A percentile compares a stretch with the other conserved stretches of the same genome.
Evolutionary conservation across 2,329 filamentous ascomycete species (phyloP).

Genomic region (Zymoseptoria ardabiliae): DNA sequence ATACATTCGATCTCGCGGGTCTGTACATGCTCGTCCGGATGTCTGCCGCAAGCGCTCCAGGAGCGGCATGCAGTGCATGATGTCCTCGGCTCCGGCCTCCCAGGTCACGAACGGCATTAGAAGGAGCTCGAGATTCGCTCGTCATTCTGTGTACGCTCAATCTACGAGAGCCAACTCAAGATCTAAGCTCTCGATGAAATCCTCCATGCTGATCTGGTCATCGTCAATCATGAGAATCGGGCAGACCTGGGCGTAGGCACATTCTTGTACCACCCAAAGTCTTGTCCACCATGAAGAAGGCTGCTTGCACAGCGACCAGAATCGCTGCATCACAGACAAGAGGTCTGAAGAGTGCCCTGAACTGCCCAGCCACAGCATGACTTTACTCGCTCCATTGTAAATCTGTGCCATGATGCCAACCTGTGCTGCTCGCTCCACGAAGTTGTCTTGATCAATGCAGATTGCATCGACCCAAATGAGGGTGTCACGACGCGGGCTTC

Average conservation of each 20-base stretch:
- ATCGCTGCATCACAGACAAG: too few relatives aligned
- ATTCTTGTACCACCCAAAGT: conserved; percentile 8
- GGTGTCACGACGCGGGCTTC: too few relatives aligned
- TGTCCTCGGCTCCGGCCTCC: neutral
- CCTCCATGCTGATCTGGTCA: neutral
- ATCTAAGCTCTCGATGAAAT: neutral
- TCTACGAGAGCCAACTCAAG: too few relatives aligned
- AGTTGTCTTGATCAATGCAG: conserved; percentile 13
- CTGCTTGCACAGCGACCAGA: conserved; percentile 1
- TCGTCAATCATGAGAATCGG: neutral
- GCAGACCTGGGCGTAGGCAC: conserved; percentile 1
- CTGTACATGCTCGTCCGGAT: neutral
- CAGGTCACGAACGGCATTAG: neutral
- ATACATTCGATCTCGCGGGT: neutral
- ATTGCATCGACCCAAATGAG: conserved; percentile 12
- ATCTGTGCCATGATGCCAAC: conserved; percentile 13
- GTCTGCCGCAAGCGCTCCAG: neutral
- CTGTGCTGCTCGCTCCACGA: conserved; percentile 7
- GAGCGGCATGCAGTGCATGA: neutral
- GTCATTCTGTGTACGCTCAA: too few relatives aligned
- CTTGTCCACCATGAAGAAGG: neutral
- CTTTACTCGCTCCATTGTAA: conserved; percentile 4
- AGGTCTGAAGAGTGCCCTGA: too few relatives aligned
- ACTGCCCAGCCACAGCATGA: conserved; percentile 10
- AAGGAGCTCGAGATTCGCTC: neutral